Evolutionary conservation across 2,329 filamentous ascomycete genomes (phyloP).

Genomic region (Torrubiella hemipterigena): DNA sequence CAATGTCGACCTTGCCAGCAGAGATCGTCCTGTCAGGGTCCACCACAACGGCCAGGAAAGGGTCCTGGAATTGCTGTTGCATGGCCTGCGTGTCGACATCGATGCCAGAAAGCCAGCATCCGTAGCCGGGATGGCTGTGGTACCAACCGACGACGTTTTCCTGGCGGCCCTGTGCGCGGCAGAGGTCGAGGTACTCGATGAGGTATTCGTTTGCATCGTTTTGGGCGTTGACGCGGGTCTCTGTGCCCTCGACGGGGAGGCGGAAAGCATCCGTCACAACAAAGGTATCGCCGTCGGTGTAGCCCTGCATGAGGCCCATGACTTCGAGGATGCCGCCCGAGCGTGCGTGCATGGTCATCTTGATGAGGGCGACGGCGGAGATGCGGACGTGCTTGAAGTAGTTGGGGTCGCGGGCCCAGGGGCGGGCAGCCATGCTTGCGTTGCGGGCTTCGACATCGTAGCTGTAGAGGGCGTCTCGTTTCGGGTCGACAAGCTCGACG

Average conservation of each 20-base stretch:
- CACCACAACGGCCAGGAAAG: slow-evolving; percentile 90
- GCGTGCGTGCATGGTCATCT: slow-evolving; percentile 99
- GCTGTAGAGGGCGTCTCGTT: slow-evolving; percentile 82
- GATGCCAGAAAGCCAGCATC: slow-evolving; percentile 95
- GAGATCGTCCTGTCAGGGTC: slow-evolving; percentile 93
- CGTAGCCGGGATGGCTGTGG: slow-evolving; percentile 93
- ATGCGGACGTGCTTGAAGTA: slow-evolving; percentile 93
- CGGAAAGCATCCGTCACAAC: slow-evolving; percentile 91
- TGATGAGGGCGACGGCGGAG: slow-evolving; percentile 84
- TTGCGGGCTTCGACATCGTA: slow-evolving; percentile 63
- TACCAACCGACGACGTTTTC: slow-evolving; percentile 98
- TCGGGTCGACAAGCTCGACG: slow-evolving; percentile 70
- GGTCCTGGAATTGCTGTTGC: slow-evolving; percentile 78
- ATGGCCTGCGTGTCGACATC: slow-evolving; percentile 80
- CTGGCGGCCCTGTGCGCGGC: slow-evolving; percentile 61
- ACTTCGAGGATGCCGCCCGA: slow-evolving; percentile 85
- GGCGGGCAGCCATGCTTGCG: slow-evolving; percentile 47
- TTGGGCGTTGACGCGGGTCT: slow-evolving; percentile 93
- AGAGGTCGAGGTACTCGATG: slow-evolving; percentile 68
- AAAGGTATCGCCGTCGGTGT: slow-evolving; percentile 73
- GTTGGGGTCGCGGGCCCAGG: slow-evolving; percentile 68
- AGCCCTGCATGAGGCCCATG: slow-evolving; percentile 98
- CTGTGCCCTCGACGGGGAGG: slow-evolving; percentile 93
- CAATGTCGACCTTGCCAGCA: slow-evolving; percentile 92
- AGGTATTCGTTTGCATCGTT: slow-evolving; percentile 96